phyloP scores from a whole-genome alignment of 345 rosid species.

The Gossypium stocksii region DNA sequence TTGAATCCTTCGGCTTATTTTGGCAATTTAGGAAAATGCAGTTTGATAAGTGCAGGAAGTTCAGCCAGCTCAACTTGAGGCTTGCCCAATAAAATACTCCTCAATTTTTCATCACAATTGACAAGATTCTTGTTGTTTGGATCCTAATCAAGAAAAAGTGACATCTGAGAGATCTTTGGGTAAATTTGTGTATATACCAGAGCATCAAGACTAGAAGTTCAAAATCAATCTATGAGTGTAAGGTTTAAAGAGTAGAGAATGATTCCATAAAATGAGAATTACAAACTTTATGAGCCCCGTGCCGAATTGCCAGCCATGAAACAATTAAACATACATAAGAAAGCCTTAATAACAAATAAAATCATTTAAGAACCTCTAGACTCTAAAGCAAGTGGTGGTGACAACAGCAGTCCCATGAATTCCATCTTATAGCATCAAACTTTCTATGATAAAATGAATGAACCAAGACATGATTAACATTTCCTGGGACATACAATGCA shows the following conservation, averaged over 20 bases:
- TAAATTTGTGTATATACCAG: neutral
- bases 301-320: neutral
- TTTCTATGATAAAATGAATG: neutral
- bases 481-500: neutral
- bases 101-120: conserved; percentile 72
- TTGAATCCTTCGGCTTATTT: conserved; percentile 36
- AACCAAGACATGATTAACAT: neutral
- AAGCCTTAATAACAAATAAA: neutral
- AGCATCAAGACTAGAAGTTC: neutral
- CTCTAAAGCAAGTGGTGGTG: neutral
- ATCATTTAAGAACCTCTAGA: neutral
- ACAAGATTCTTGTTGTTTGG: conserved; percentile 75
- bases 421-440: neutral
- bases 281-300: neutral
- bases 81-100: conserved; percentile 68
- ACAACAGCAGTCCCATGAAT: neutral
- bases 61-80: conserved; percentile 70
- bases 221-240: neutral
- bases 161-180: neutral
- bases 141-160: conserved; percentile 42
- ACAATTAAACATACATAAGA: neutral
- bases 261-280: neutral
- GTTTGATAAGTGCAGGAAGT: conserved; percentile 75
- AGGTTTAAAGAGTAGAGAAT: neutral
- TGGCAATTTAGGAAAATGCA: conserved; percentile 68